phyloP scores from a whole-genome alignment of 2,329 filamentous ascomycete genomes.

The Diaporthe humulicola region DNA sequence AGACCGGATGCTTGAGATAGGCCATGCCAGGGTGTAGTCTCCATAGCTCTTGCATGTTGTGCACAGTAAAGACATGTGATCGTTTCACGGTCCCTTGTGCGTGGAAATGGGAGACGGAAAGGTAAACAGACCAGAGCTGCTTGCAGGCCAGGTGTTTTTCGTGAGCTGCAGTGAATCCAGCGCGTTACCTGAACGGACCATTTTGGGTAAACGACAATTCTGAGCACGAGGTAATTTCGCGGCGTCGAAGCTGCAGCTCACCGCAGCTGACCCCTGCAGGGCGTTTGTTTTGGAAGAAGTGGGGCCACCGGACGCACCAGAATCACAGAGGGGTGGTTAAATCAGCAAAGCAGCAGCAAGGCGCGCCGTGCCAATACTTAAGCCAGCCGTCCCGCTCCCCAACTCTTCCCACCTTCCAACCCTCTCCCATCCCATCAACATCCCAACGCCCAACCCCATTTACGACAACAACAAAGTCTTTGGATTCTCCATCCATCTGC shows the following conservation, averaged over 20 bases:
- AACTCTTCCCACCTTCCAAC: conserved; percentile 57
- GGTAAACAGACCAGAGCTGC: neutral
- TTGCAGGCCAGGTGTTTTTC: neutral
- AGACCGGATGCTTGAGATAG: neutral
- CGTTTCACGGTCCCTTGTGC: neutral
- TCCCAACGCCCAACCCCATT: conserved; percentile 49
- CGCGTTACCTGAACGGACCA: neutral
- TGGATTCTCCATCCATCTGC: conserved; percentile 42
- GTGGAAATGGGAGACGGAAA: neutral
- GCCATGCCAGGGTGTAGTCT: neutral
- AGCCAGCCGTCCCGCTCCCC: conserved; percentile 61
- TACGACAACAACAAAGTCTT: conserved; percentile 44
- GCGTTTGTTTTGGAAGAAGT: neutral
- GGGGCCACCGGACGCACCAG: conserved; percentile 35
- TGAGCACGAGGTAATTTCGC: neutral
- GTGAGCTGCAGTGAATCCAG: neutral
- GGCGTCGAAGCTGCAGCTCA: neutral
- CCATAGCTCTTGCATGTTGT: neutral
- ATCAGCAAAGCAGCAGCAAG: neutral
- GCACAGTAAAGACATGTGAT: neutral
- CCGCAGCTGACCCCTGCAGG: neutral
- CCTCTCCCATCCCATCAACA: conserved; percentile 57
- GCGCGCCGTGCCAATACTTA: neutral
- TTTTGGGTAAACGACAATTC: neutral
- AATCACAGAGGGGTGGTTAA: conserved; percentile 43